Percentiles rank a stretch among this genome's conserved stretches.
Conservation (phyloP, 2,329 filamentous ascomycete genomes). For the Aureobasidium sp. region DNA sequence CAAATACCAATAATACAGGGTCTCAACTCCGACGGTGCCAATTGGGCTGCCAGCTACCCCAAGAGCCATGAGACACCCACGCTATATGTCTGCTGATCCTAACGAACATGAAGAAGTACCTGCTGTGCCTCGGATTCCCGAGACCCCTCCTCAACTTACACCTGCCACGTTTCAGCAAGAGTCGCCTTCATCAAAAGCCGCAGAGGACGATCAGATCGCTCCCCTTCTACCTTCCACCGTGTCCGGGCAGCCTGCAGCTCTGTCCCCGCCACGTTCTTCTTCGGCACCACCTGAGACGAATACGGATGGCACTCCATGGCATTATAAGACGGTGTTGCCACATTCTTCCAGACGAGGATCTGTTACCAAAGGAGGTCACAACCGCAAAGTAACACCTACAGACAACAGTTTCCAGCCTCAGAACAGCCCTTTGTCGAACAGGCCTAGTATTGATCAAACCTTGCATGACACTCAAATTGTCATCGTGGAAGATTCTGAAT, state of each 20-base stretch:
- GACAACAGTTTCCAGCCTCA: slow-evolving; percentile 21
- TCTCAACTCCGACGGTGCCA: slow-evolving; percentile 43
- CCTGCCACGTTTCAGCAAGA: slow-evolving; percentile 18
- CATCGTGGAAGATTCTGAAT: slow-evolving; percentile 28
- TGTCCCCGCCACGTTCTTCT: slow-evolving; percentile 32
- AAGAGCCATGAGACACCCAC: slow-evolving; percentile 75
- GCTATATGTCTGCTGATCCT: slow-evolving; percentile 54
- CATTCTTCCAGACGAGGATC: slow-evolving; percentile 29
- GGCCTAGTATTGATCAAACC: slow-evolving; percentile 47
- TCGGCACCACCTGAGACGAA: slow-evolving; percentile 40
- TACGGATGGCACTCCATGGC: slow-evolving; percentile 18
- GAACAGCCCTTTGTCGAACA: slow-evolving; percentile 29
- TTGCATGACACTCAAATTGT: slow-evolving; percentile 37
- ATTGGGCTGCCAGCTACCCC: slow-evolving; percentile 86
- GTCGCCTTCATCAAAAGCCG: slow-evolving; percentile 31
- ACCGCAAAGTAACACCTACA: slow-evolving; percentile 36
- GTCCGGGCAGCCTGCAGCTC: slow-evolving; percentile 32
- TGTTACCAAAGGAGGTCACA: slow-evolving; percentile 26
- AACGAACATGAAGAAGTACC: slow-evolving; percentile 41
- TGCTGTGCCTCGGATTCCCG: slow-evolving; percentile 48
- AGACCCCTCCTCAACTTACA: slow-evolving; percentile 26
- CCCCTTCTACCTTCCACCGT: slow-evolving; percentile 40
- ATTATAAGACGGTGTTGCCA: slow-evolving; percentile 26
- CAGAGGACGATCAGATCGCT: slow-evolving; percentile 31
- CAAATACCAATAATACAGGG: slow-evolving; percentile 24